Conservation (phyloP, 2,329 filamentous ascomycete species). For the Diaporthe vexans region DNA sequence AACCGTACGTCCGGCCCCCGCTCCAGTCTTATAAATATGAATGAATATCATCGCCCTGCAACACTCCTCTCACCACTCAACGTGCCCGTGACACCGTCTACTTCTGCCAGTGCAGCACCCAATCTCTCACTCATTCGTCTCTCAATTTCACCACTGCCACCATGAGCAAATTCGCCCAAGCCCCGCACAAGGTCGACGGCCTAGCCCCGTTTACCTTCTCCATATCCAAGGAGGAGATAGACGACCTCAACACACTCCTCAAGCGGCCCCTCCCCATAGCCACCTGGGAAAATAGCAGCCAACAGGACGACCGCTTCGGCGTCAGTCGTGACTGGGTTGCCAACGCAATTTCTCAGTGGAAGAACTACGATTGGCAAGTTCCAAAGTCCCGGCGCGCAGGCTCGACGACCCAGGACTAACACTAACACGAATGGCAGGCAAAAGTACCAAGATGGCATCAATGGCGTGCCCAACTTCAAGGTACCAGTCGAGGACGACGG, state of each 20-base stretch:
- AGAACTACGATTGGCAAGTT: conserved; percentile 18
- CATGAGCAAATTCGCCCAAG: conserved; percentile 25
- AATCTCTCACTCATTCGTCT: not conserved
- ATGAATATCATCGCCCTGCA: not conserved
- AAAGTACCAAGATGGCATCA: conserved; percentile 54
- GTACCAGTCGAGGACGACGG: conserved; percentile 54
- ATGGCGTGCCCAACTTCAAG: conserved; percentile 64
- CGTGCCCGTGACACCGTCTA: not conserved
- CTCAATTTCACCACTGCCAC: not conserved
- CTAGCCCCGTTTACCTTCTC: conserved; percentile 10
- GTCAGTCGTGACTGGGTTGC: not conserved
- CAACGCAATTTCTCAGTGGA: conserved; percentile 11
- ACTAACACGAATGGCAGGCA: conserved; percentile 50
- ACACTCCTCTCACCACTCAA: not conserved
- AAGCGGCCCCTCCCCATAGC: conserved; percentile 17
- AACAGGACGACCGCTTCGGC: not conserved
- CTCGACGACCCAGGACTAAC: not conserved
- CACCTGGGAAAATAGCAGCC: conserved; percentile 16
- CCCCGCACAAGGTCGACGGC: conserved; percentile 8
- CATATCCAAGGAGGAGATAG: conserved; percentile 18
- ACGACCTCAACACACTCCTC: conserved; percentile 14
- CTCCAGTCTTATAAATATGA: not conserved
- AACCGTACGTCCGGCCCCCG: conserved; percentile 25
- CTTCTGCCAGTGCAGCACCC: too few species aligned
- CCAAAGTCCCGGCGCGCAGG: not conserved